phyloP scores from a whole-genome alignment of 176 grass and related monocot species.

The Carex pumila region DNA sequence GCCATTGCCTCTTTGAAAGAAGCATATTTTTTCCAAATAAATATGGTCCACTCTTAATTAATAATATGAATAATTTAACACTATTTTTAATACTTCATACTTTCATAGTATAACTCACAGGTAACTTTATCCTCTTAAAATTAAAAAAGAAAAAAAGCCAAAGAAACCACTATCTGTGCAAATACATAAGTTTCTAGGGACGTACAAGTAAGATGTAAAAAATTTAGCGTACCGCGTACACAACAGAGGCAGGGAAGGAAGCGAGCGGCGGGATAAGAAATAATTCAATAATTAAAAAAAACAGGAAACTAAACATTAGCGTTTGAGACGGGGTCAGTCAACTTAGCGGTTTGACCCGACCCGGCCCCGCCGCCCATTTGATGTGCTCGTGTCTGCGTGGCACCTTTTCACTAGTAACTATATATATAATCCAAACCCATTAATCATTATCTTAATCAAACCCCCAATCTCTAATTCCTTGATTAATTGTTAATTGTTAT shows the following conservation, averaged over 20 bases:
- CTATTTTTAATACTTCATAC: too few relatives aligned
- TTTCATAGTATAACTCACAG: too few relatives aligned
- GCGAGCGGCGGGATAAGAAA: constrained; percentile 19
- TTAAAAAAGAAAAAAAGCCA: too few relatives aligned
- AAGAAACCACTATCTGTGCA: too few relatives aligned
- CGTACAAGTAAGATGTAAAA: neutral
- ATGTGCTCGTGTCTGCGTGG: constrained; percentile 3
- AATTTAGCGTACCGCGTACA: neutral
- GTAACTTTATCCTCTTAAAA: too few relatives aligned
- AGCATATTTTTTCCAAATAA: too few relatives aligned
- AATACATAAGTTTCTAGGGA: neutral
- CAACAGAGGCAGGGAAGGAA: neutral
- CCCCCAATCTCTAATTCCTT: neutral
- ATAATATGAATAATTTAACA: too few relatives aligned
- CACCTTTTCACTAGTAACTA: neutral
- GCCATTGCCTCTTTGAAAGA: too few relatives aligned
- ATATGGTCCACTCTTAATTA: too few relatives aligned
- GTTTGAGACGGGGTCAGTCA: neutral
- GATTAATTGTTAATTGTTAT: neutral
- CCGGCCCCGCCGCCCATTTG: constrained; percentile 22
- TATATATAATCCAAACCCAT: neutral
- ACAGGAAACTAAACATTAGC: neutral
- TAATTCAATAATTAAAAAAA: neutral
- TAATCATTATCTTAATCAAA: neutral
- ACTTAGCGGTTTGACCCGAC: constrained; percentile 26